phyloP scores from a whole-genome alignment of 768 basidiomycete genomes.

The Tylopilus rubrobrunneus region DNA sequence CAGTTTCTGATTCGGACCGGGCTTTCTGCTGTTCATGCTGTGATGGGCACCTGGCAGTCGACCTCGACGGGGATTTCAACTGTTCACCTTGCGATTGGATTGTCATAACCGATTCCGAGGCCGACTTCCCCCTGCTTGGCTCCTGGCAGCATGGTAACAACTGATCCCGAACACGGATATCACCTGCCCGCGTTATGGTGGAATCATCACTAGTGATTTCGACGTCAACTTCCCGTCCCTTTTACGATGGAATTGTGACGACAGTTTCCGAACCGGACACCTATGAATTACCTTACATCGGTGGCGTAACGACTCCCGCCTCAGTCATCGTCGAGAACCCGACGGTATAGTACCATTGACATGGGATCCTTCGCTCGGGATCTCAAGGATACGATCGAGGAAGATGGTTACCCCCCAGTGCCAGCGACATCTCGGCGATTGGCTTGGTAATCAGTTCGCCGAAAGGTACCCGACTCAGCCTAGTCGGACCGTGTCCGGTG shows the following conservation, averaged over 20 bases:
- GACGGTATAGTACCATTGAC: conserved; percentile 13
- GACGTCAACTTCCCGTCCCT: neutral
- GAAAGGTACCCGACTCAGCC: too few relatives aligned
- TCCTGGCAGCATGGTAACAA: neutral
- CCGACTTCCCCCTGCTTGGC: neutral
- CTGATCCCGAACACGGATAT: neutral
- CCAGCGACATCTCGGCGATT: too few relatives aligned
- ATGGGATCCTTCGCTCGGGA: conserved; percentile 1
- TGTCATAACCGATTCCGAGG: neutral
- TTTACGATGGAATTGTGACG: neutral
- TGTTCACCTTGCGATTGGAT: neutral
- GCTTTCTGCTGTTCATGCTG: neutral
- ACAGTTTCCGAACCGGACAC: neutral
- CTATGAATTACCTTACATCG: neutral
- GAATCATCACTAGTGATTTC: too few relatives aligned
- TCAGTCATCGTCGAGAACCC: neutral
- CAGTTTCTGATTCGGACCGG: neutral
- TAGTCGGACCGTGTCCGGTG: too few relatives aligned
- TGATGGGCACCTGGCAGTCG: too few relatives aligned
- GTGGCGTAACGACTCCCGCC: neutral
- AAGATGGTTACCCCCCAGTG: neutral
- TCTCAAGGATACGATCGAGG: neutral
- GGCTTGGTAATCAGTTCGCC: too few relatives aligned
- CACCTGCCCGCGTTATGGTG: neutral
- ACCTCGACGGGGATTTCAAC: neutral